Percentiles rank a stretch among this genome's conserved stretches.
These are phyloP conservation scores for Didymella segeticola DNA, from an alignment of 2,329 filamentous ascomycete genomes.

Conservation along the genomic window DNA sequence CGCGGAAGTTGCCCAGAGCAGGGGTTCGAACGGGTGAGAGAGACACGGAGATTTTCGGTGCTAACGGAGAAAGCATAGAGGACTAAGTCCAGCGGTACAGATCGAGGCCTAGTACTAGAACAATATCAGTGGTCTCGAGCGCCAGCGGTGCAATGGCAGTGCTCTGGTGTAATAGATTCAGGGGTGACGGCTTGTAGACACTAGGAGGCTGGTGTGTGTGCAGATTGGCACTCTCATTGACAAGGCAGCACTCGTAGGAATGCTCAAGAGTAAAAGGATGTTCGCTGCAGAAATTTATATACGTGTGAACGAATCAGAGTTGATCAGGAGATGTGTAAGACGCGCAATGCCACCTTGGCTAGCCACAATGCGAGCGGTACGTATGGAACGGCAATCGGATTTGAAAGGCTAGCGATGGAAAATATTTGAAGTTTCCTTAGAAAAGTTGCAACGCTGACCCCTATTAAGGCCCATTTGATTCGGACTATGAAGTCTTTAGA, in stretches of 20 bases:
- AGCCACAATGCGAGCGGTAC: constrained; percentile 73
- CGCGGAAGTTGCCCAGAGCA: no score
- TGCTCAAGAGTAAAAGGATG: background rate
- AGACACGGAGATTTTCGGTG: no score
- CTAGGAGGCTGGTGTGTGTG: no score
- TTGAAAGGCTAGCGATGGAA: constrained; percentile 70
- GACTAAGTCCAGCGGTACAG: no score
- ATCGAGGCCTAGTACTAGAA: no score
- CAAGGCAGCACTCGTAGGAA: background rate
- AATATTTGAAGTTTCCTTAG: constrained; percentile 50
- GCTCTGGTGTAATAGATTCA: no score
- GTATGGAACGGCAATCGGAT: constrained; percentile 68
- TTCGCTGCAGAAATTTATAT: background rate
- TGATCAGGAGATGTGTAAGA: constrained; percentile 49
- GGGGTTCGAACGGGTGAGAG: no score
- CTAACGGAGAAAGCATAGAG: no score
- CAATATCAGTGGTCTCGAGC: no score
- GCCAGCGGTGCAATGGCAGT: no score
- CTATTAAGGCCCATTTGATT: background rate
- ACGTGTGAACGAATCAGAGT: background rate
- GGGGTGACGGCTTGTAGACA: no score
- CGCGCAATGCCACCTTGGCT: constrained; percentile 62
- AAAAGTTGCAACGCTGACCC: background rate
- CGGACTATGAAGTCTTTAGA: background rate
- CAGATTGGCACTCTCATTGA: background rate